Evolutionary conservation across 2,329 filamentous ascomycete species (phyloP).

Genomic region (Magnaporthiopsis poae): DNA sequence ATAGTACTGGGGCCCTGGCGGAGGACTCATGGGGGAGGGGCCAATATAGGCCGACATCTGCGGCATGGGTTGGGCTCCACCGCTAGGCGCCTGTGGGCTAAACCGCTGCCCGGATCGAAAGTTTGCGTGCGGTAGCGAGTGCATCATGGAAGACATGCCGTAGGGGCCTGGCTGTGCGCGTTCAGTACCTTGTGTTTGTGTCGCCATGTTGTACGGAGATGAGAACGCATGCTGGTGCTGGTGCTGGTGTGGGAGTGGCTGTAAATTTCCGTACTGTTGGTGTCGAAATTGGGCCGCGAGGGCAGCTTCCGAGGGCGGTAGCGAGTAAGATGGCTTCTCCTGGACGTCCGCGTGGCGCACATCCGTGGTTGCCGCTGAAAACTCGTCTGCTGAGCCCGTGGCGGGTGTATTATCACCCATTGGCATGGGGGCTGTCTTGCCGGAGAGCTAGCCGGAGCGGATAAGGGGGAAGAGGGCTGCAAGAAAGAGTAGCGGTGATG

Average conservation of each 20-base stretch:
- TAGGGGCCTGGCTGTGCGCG: constrained; percentile 20
- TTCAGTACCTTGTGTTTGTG: neutral
- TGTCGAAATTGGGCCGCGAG: constrained; percentile 2
- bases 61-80: constrained; percentile 23
- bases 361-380: neutral
- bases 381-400: constrained; percentile 1
- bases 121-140: constrained; percentile 30
- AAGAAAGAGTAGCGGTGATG: neutral
- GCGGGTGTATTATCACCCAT: constrained; percentile 3
- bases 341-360: neutral
- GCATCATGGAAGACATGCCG: constrained; percentile 37
- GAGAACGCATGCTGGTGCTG: constrained; percentile 7
- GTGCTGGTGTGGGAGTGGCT: neutral
- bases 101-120: constrained; percentile 28
- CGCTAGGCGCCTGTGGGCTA: constrained; percentile 26
- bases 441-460: neutral
- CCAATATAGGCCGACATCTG: constrained; percentile 15
- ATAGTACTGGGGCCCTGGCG: constrained; percentile 31
- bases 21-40: constrained; percentile 19
- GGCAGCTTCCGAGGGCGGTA: neutral
- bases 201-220: constrained; percentile 6
- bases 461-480: neutral
- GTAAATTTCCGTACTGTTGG: neutral
- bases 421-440: neutral
- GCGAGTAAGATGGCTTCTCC: neutral